Evolutionary conservation across 1,284 basidiomycete species (phyloP).

Genomic region (Pseudozyma pruni): DNA sequence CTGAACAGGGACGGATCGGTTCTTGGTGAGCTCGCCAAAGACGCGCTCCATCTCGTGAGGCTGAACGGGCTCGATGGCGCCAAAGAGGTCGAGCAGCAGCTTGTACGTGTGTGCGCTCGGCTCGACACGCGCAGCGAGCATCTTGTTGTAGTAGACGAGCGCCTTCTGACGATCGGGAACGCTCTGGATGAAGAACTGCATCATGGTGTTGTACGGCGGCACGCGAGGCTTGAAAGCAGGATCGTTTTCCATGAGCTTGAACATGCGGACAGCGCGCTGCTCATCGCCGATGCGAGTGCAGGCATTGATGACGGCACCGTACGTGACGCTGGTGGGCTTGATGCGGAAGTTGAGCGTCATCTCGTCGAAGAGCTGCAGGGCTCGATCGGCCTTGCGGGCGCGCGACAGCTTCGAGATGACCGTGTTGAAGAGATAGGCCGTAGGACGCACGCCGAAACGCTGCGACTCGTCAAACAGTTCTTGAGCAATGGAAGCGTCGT

Average conservation of each 20-base stretch:
- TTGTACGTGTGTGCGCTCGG: constrained; percentile 61
- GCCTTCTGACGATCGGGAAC: constrained; percentile 78
- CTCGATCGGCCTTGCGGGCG: constrained; percentile 64
- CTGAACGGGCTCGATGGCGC: constrained; percentile 81
- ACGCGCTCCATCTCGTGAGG: constrained; percentile 79
- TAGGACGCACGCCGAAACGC: constrained; percentile 57
- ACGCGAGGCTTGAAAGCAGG: constrained; percentile 85
- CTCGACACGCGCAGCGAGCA: constrained; percentile 75
- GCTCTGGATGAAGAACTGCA: constrained; percentile 92
- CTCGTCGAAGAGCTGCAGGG: constrained; percentile 64
- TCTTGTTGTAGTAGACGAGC: constrained; percentile 77
- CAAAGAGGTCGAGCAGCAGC: constrained; percentile 91
- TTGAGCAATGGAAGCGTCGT: constrained; percentile 65
- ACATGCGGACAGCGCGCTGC: constrained; percentile 81
- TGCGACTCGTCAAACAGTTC: constrained; percentile 66
- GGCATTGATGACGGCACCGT: constrained; percentile 90
- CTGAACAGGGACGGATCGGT: constrained; percentile 75
- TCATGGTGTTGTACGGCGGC: constrained; percentile 98
- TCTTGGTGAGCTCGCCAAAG: constrained; percentile 75
- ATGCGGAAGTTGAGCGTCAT: constrained; percentile 69
- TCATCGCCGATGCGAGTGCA: constrained; percentile 86
- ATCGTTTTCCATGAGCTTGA: constrained; percentile 82
- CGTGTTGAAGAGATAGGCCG: constrained; percentile 65
- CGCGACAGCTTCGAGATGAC: constrained; percentile 67
- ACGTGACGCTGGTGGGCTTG: constrained; percentile 85